Percentiles rank a stretch among this genome's conserved stretches.
These are phyloP conservation scores for Clavariopsis aquatica DNA, from an alignment of 495 filamentous ascomycete species.

Conservation along the genomic window DNA sequence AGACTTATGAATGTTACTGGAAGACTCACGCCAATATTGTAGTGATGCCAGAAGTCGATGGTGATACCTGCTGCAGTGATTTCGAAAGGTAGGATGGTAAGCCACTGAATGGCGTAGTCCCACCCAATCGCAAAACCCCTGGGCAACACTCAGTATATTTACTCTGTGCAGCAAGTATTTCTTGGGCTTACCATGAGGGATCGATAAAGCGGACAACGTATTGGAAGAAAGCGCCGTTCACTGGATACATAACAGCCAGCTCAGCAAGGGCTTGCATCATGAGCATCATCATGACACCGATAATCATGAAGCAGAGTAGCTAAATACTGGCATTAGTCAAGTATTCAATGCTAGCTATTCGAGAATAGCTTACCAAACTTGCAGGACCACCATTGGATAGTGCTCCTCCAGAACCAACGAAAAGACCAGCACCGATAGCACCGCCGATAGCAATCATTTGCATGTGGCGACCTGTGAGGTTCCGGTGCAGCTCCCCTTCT, in stretches of 20 bases:
- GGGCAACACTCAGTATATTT: not conserved
- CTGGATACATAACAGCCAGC: constrained; percentile 68
- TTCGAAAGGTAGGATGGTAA: constrained; percentile 52
- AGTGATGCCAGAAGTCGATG: constrained; percentile 58
- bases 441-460: constrained; percentile 43
- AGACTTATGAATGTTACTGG: not conserved
- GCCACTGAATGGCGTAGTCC: constrained; percentile 53
- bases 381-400: constrained; percentile 39
- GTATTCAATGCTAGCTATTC: not conserved
- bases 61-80: constrained; percentile 59
- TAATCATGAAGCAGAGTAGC: constrained; percentile 54
- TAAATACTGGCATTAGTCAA: constrained; percentile 10
- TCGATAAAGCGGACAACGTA: constrained; percentile 60
- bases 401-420: constrained; percentile 42
- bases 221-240: constrained; percentile 62
- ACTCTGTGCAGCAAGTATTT: not conserved
- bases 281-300: constrained; percentile 55
- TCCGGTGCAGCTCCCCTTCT: constrained; percentile 22
- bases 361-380: constrained; percentile 29
- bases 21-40: constrained; percentile 47
- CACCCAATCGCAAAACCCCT: constrained; percentile 56
- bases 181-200: constrained; percentile 49
- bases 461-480: constrained; percentile 35
- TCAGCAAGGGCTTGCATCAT: constrained; percentile 67
- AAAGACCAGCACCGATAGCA: constrained; percentile 45